Evolutionary conservation across 2,329 filamentous ascomycete genomes (phyloP).

Genomic region (Helicocarpus griseus): DNA sequence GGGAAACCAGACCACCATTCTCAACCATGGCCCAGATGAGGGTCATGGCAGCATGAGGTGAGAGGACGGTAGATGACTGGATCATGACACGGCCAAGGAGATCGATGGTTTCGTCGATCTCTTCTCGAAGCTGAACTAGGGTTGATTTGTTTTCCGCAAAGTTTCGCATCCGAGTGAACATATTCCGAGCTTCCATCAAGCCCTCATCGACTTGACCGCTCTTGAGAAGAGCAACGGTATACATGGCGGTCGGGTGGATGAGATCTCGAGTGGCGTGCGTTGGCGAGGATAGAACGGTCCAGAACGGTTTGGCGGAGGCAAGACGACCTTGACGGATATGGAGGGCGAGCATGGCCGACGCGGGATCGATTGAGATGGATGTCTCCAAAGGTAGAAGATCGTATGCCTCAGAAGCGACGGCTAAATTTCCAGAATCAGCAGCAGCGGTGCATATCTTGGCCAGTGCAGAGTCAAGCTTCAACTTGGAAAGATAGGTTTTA

Average conservation of each 20-base stretch:
- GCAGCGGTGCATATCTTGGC: conserved; percentile 64
- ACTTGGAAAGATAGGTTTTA: conserved; percentile 46
- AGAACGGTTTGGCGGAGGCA: conserved; percentile 65
- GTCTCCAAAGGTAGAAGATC: conserved; percentile 46
- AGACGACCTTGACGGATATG: conserved; percentile 76
- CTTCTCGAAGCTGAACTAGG: conserved; percentile 54
- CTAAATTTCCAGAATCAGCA: conserved; percentile 66
- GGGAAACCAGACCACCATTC: conserved; percentile 52
- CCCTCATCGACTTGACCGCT: conserved; percentile 78
- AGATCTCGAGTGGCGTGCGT: conserved; percentile 54
- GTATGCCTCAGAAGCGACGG: conserved; percentile 59
- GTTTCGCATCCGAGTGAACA: conserved; percentile 75
- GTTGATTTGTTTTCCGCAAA: conserved; percentile 40
- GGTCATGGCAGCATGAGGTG: conserved; percentile 47
- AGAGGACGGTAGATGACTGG: conserved; percentile 42
- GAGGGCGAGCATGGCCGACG: conserved; percentile 77
- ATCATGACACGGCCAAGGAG: conserved; percentile 52
- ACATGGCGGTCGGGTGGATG: conserved; percentile 86
- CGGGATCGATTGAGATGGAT: conserved; percentile 45
- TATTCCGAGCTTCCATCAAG: conserved; percentile 65
- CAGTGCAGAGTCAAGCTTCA: conserved; percentile 55
- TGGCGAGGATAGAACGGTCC: conserved; percentile 58
- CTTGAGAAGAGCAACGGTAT: conserved; percentile 75
- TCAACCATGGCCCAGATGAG: conserved; percentile 56
- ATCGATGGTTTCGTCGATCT: conserved; percentile 79